phyloP scores from a whole-genome alignment of 2,329 filamentous ascomycete species.

The Colletotrichum sp. region DNA sequence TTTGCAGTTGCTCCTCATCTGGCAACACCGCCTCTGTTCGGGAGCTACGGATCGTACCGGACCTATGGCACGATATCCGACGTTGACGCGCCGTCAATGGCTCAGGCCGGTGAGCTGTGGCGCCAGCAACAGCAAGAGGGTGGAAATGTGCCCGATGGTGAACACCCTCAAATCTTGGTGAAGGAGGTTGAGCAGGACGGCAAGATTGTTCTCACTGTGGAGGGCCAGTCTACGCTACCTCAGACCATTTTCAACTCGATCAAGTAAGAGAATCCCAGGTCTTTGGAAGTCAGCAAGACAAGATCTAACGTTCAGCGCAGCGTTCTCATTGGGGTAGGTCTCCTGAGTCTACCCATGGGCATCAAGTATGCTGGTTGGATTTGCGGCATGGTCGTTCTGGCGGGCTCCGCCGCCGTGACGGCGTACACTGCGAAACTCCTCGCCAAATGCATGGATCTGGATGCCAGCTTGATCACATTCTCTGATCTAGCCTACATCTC shows the following conservation, averaged over 20 bases:
- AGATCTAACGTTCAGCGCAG: slow-evolving; percentile 30
- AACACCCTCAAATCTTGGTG: slow-evolving; percentile 79
- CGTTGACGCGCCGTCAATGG: slow-evolving; percentile 51
- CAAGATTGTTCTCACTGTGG: slow-evolving; percentile 80
- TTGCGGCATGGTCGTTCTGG: slow-evolving; percentile 76
- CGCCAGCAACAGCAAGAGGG: slow-evolving; percentile 56
- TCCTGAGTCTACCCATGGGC: slow-evolving; percentile 87
- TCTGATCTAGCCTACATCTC: slow-evolving; percentile 92
- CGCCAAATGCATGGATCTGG: slow-evolving; percentile 86
- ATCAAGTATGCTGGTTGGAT: slow-evolving; percentile 90
- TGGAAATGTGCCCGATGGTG: slow-evolving; percentile 56
- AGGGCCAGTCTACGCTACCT: slow-evolving; percentile 92
- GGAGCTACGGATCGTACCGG: slow-evolving; percentile 68
- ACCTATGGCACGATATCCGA: slow-evolving; percentile 61
- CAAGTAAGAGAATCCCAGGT: slow-evolving; percentile 53
- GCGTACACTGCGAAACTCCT: slow-evolving; percentile 86
- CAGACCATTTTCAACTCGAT: slow-evolving; percentile 98
- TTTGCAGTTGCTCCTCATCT: slow-evolving; percentile 66
- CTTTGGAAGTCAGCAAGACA: background rate
- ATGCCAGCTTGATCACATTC: slow-evolving; percentile 88
- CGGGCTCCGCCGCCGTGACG: slow-evolving; percentile 77
- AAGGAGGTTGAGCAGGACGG: slow-evolving; percentile 90
- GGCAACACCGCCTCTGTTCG: slow-evolving; percentile 71
- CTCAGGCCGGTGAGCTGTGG: slow-evolving; percentile 56
- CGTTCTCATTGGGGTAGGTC: slow-evolving; percentile 86